Base-by-base conservation (phyloP, 345 rosid species). In the Mercurialis annua region DNA sequence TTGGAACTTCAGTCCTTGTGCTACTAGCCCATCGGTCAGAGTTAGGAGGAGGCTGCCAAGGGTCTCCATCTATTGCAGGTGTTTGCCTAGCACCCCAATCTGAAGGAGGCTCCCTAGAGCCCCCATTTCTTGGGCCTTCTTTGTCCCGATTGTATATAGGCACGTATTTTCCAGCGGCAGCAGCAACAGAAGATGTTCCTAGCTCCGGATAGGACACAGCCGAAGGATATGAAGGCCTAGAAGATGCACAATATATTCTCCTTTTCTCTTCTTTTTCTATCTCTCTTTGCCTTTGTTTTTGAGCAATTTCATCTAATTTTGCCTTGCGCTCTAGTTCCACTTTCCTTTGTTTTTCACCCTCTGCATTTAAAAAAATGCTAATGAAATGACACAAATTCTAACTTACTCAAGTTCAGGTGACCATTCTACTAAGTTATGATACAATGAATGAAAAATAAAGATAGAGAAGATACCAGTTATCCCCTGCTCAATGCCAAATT, bases 271-370 rank as follows among this genome's bases (percentile, higher is more conserved):
- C 98, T 61, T 81, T 17, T 73, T 95, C 99, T 55, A 53, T 64
- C 73, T 92, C 96, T 71, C 91, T 90, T 56, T 88, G 99, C 67
- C 91, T 82, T 86, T 92, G 98, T 83, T 80, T 92, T 71, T 88
- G 94, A 74, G 87, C 94, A 10, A 92, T 87, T 79, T 83, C 92
- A 72, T 92, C 98, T 73, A 92, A 61, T 81, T 90, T 95, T 1
- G 98, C 98, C 79, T 79, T 83, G 29, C 76, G 77, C 59, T 92
- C 98, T 34, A 96, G 92, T 65, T 86, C 91, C 74, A 84, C 98
- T 73, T 69, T 89, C 69, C 71, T 83, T 50, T 82, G 81, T 55
- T 83, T 86, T 87, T 94, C 99, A 11, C 87, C 85, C 86, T 94
- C 99, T 91, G 90, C 60, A 70, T 27, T 56, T 66, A 59, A 43